phyloP scores from a whole-genome alignment of 2,329 filamentous ascomycete species.

The Aspergillus fumigatus region DNA sequence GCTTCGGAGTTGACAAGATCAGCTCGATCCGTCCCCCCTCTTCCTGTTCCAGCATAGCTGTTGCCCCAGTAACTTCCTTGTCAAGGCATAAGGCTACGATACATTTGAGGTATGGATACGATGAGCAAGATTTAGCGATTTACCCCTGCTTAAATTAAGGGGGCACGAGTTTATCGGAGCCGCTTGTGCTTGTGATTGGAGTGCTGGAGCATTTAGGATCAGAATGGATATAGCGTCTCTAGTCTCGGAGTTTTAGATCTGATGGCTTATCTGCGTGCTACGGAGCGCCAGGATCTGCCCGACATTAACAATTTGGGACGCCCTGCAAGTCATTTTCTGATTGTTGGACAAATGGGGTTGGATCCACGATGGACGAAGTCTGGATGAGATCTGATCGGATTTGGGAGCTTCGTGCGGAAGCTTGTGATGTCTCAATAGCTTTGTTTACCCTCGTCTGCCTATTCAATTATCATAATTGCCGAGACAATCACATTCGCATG shows the following conservation, averaged over 20 bases:
- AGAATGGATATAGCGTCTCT: neutral
- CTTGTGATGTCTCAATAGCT: neutral
- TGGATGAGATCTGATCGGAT: neutral
- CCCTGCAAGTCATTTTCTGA: neutral
- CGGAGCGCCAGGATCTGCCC: neutral
- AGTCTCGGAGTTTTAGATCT: neutral
- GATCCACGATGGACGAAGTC: neutral
- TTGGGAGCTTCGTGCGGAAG: neutral
- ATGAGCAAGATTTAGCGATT: neutral
- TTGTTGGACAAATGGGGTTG: neutral
- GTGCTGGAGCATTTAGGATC: neutral
- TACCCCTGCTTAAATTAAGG: neutral
- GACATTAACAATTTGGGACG: neutral
- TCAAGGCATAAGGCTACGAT: neutral
- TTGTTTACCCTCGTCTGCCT: neutral
- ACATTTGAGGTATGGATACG: neutral
- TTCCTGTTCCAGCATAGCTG: neutral
- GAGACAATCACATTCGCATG: neutral
- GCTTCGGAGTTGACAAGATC: neutral
- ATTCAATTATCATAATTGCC: neutral
- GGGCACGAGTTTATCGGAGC: neutral
- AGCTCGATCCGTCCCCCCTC: slow-evolving; percentile 1
- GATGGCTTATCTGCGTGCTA: neutral
- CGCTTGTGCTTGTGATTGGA: neutral
- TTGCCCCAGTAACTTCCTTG: slow-evolving; percentile 22